These are phyloP conservation scores for Mortierella hygrophila DNA, from an alignment of 192 early-diverging fungal genomes.

Conservation along the genomic window DNA sequence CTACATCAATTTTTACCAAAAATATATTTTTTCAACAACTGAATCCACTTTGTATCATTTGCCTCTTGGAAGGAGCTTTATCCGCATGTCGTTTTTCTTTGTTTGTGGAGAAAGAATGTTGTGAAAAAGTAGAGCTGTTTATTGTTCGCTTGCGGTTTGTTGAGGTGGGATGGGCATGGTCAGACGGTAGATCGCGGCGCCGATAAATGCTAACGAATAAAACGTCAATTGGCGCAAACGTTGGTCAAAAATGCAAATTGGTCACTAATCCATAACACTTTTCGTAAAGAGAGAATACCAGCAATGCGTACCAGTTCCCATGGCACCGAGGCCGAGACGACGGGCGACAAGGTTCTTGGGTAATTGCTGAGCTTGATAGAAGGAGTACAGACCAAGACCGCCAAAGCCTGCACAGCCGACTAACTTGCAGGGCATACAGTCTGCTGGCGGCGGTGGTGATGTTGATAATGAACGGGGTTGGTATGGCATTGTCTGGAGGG, in stretches of 20 bases:
- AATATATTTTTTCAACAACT: constrained; percentile 5
- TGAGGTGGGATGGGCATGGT: constrained; percentile 33
- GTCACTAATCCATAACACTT: neutral
- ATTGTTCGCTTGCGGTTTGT: neutral
- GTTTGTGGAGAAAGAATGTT: neutral
- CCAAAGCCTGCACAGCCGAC: constrained; percentile 44
- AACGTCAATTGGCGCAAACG: neutral
- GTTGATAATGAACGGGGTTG: constrained; percentile 5
- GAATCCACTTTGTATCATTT: neutral
- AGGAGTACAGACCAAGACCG: constrained; percentile 46
- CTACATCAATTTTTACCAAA: neutral
- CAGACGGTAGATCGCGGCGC: constrained; percentile 41
- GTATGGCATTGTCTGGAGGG: neutral
- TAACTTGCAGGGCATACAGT: constrained; percentile 48
- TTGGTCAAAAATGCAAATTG: neutral
- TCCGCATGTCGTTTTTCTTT: neutral
- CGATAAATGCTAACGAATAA: constrained; percentile 24
- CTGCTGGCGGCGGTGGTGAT: constrained; percentile 19
- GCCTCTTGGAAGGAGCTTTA: neutral
- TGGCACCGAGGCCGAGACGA: constrained; percentile 29
- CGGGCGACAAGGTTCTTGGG: constrained; percentile 34
- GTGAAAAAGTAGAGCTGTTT: neutral
- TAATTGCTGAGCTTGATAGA: constrained; percentile 47
- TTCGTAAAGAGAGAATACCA: too few relatives aligned
- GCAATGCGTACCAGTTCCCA: constrained; percentile 35